Base-by-base conservation (phyloP, 1,284 basidiomycete species). In the Ganoderma leucocontextum region DNA sequence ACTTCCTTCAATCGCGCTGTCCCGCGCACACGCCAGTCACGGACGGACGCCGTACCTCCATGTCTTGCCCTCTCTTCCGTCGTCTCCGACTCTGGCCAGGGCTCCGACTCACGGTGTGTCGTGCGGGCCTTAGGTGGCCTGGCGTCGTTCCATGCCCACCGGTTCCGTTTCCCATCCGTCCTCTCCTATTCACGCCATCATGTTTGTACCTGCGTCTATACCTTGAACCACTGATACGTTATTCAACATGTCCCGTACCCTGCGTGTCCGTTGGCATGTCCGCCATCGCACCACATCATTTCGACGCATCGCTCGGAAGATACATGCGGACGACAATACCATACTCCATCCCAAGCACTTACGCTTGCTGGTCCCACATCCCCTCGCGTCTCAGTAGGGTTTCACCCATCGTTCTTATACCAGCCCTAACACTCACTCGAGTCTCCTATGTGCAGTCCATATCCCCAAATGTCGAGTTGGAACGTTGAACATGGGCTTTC, bases 141-240 rank as follows among this genome's bases (percentile, higher is more conserved):
- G 17, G 4, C 29, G 4, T 35, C 33, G 12, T 29, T 55, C 29
- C 6, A 13, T 15, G 15, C n/a, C 15, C 8, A 53, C 13, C 5
- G 25, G 22, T 4, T 17, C 25, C 6, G 25, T 17, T 10, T 19
- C 8, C 44, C 44, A 39, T 9, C 44, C 6, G 7, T n/a, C 44
- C 19, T n/a, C 13, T 13, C 33, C 33, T 29, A 29, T 17, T 19
- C 33, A 55, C 29, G 4, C 1, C 29, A 55, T 13, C 15, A 13
- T 35, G 47, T 29, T 33, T 19, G 52, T 55, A 55, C 52, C 15
- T 55, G 44, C 52, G 22, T 55, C 33, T 55, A 53, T 53, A 35
- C 29, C 5, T 55, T 55, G 15, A 15, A 49, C 5, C 22, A 12
- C 22, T 12, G 47, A 49, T 49, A 49, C 13, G 10, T 13, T 25